Percentiles rank a stretch among this genome's conserved stretches.
Evolutionary conservation across 768 basidiomycete species (phyloP).

Genomic region (Leccinum longicurvipes): DNA sequence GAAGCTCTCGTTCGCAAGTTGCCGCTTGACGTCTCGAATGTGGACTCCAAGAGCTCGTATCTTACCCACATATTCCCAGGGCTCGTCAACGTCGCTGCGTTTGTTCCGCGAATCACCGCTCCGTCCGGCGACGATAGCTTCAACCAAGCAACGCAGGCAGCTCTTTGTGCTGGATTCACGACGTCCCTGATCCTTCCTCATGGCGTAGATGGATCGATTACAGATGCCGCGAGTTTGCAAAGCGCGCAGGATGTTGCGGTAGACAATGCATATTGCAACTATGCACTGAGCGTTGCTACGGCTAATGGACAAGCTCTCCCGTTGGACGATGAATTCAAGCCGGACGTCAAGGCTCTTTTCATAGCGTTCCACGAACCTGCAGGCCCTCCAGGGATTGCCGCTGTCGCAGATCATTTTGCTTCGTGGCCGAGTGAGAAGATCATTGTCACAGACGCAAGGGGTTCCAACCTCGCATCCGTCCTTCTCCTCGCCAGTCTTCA

Average conservation of each 20-base stretch:
- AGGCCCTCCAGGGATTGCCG: conserved; percentile 57
- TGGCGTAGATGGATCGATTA: conserved; percentile 58
- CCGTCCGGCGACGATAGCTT: conserved; percentile 54
- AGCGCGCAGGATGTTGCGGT: conserved; percentile 61
- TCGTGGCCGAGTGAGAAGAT: conserved; percentile 89
- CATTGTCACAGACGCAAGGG: conserved; percentile 92
- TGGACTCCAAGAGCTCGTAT: conserved; percentile 95
- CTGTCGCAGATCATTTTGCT: conserved; percentile 82
- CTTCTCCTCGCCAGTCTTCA: conserved; percentile 93
- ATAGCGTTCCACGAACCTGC: conserved; percentile 65
- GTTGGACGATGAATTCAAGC: conserved; percentile 71
- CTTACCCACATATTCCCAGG: conserved; percentile 89
- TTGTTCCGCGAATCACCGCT: conserved; percentile 66
- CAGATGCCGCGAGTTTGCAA: conserved; percentile 66
- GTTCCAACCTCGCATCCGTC: conserved; percentile 89
- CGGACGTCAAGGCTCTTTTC: conserved; percentile 83
- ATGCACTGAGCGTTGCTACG: conserved; percentile 77
- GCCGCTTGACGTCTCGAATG: conserved; percentile 83
- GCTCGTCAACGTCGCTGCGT: conserved; percentile 83
- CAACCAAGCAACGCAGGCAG: conserved; percentile 68
- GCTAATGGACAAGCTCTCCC: conserved; percentile 59
- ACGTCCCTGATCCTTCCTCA: conserved; percentile 76
- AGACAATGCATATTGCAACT: conserved; percentile 79
- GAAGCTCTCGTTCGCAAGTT: conserved; percentile 89
- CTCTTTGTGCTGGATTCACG: conserved; percentile 88